Base-by-base conservation (phyloP, 1,284 basidiomycete species). In the Malassezia sympodialis region DNA sequence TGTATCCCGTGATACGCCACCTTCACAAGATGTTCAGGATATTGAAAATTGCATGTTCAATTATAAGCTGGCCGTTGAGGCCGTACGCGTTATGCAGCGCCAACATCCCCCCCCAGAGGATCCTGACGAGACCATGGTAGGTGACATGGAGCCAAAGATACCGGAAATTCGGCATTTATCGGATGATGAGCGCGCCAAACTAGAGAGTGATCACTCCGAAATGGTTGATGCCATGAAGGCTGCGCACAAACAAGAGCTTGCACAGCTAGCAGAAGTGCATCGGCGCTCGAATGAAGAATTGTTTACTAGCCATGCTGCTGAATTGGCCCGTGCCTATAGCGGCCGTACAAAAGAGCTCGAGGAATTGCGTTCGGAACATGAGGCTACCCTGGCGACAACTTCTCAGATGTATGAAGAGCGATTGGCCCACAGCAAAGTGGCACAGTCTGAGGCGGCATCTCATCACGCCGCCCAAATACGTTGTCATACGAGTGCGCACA, bases 31-130 rank as follows among this genome's bases (percentile, higher is more conserved):
- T 10, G 28, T 12, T 8, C 27, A 34, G 10, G 19, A 39, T 21
- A 40, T 52, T 14, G 30, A 50, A 15, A 35, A 45, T 21, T 24
- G 17, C 14, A 40, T 26, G n/a, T 56, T 56, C 17, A 56, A 56
- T 31, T 56, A 56, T 35, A 35, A 44, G 10, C 23, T 57, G n/a
- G 49, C 55, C 12, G 14, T 52, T n/a, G 47, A 56, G 11, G 54
- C 54, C 17, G 37, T 56, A 14, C 30, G 21, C 23, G 23, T 34
- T 7, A 15, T 51, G 23, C 42, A 56, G 32, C 26, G 24, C 3
- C 27, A 41, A 19, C 28, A 4, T 8, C 4, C 27, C 4, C 6
- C 28, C 17, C 14, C 6, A 11, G 14, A 0, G 15, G 49, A 56
- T 32, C 41, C 53, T 8, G 53, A 56, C 30, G 35, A 17, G 28